A percentile compares a stretch with the other conserved stretches of the same genome.
Evolutionary conservation across 805 yeast genomes (phyloP).

Genomic region (Wickerhamomyces pijperi): DNA sequence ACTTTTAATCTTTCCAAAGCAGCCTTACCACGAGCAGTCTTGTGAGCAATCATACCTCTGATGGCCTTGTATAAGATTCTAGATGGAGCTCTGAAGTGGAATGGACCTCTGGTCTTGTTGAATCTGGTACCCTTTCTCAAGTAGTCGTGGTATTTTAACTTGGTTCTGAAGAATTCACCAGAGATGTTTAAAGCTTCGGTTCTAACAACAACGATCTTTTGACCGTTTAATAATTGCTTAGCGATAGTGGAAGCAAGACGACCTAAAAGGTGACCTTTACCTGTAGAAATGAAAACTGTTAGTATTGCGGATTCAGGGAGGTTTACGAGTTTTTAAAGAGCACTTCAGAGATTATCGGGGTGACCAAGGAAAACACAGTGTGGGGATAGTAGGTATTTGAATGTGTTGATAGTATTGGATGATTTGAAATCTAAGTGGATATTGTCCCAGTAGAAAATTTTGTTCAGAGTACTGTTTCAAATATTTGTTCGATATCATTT

Average conservation of each 20-base stretch:
- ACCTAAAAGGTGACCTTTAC: slow-evolving; percentile 99
- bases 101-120: slow-evolving; percentile 99
- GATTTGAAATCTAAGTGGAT: too few relatives aligned
- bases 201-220: slow-evolving; percentile 95
- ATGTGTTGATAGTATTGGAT: too few relatives aligned
- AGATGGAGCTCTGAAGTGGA: slow-evolving; percentile 99
- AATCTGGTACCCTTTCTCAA: slow-evolving; percentile 98
- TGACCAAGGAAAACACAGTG: too few relatives aligned
- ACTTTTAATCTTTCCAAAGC: slow-evolving; percentile 99
- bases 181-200: slow-evolving; percentile 96
- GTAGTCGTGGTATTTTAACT: slow-evolving; percentile 99
- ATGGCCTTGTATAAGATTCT: slow-evolving; percentile 99
- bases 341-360: not conserved
- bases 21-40: slow-evolving; percentile 99
- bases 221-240: slow-evolving; percentile 97
- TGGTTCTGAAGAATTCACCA: slow-evolving; percentile 99
- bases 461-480: too few relatives aligned
- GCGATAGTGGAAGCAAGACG: slow-evolving; percentile 98
- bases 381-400: too few relatives aligned
- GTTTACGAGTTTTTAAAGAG: not conserved
- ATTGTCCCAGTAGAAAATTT: too few relatives aligned
- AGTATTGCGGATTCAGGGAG: slow-evolving; percentile 5
- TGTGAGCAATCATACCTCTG: slow-evolving; percentile 99
- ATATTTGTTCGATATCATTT: too few relatives aligned
- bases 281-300: slow-evolving; percentile 24